These are phyloP conservation scores for Hypoxylon intermedium DNA, from an alignment of 495 filamentous ascomycete genomes.

Conservation along the genomic window DNA sequence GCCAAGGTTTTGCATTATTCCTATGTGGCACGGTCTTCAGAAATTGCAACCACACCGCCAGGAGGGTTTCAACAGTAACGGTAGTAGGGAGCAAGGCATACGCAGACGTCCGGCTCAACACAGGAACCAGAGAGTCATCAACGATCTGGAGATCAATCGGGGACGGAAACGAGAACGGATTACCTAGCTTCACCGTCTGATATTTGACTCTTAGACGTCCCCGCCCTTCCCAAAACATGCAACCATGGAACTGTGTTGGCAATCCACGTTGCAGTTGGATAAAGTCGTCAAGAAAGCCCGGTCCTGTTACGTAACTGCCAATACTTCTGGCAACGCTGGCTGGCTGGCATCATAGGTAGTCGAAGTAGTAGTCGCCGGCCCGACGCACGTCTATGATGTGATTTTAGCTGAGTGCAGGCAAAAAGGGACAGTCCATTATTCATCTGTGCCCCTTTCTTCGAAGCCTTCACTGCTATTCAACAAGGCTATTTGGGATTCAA, in stretches of 20 bases:
- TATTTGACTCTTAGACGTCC: too few relatives aligned
- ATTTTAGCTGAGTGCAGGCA: too few relatives aligned
- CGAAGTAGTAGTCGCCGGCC: constrained; percentile 1
- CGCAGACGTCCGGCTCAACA: constrained; percentile 8
- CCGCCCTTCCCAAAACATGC: constrained; percentile 14
- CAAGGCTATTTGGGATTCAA: too few relatives aligned
- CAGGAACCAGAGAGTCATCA: constrained; percentile 2
- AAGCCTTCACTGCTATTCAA: too few relatives aligned
- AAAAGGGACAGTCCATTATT: too few relatives aligned
- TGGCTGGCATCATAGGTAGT: neutral
- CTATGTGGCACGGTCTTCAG: too few relatives aligned
- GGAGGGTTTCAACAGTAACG: neutral
- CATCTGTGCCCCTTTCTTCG: too few relatives aligned
- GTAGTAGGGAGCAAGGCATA: neutral
- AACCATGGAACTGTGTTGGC: constrained; percentile 6
- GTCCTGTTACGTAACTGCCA: constrained; percentile 18
- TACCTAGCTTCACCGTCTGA: constrained; percentile 16
- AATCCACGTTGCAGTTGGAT: constrained; percentile 11
- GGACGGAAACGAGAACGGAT: constrained; percentile 30
- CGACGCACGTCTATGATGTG: constrained; percentile 14
- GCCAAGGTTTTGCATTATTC: too few relatives aligned
- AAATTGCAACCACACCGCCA: constrained; percentile 9
- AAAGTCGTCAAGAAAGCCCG: constrained; percentile 9
- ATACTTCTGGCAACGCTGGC: neutral
- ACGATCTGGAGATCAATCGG: constrained; percentile 13